Base-by-base conservation (phyloP, 2,329 filamentous ascomycete species). In the Alternaria atra region DNA sequence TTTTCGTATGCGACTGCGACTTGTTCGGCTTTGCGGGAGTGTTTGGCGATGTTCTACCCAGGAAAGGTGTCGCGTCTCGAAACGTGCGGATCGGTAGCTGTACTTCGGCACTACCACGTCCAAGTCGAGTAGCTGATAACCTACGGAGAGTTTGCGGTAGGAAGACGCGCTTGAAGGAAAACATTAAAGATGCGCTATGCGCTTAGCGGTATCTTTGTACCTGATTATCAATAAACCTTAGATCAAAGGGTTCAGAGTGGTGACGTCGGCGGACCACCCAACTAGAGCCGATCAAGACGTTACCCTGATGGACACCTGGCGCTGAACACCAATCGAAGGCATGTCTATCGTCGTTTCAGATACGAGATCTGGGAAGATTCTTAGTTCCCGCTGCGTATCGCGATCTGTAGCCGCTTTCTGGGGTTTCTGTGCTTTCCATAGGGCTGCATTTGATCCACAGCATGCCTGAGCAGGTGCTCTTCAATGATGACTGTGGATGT, bases 251-350 rank as follows among this genome's bases (percentile, higher is more conserved):
- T 39, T 46, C 37, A 57, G 57, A 72, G 66, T 71, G 64, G 65
- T 72, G 70, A 72, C 70, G 70, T 72, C 66, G 69, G 58, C 64
- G 60, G 52, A 55, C 43, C 64, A 54, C 32, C 32, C 39, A 54
- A 52, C 43, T 56, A 55, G 53, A 64, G 61, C 68, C 67, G 58
- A 70, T 68, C 57, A 48, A 55, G 62, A 54, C 46, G 53, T 58
- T 34, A 69, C 68, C 63, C 58, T 69, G 66, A 71, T 68, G 61
- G 63, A 54, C 58, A 61, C 53, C 61, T 37, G 52, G 44, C 55
- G 48, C 65, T 51, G 55, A 60, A 61, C 52, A 65, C 63, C 59
- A 61, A 69, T 63, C 42, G 59, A 64, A 47, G 50, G 44, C 46
- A 43, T 57, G 46, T 39, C 46, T 54, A 60, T 64, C 60, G 56